Percentiles rank a stretch among this genome's conserved stretches.
Evolutionary conservation across 805 yeast genomes (phyloP).

Genomic region (Myxozyma sirexii): DNA sequence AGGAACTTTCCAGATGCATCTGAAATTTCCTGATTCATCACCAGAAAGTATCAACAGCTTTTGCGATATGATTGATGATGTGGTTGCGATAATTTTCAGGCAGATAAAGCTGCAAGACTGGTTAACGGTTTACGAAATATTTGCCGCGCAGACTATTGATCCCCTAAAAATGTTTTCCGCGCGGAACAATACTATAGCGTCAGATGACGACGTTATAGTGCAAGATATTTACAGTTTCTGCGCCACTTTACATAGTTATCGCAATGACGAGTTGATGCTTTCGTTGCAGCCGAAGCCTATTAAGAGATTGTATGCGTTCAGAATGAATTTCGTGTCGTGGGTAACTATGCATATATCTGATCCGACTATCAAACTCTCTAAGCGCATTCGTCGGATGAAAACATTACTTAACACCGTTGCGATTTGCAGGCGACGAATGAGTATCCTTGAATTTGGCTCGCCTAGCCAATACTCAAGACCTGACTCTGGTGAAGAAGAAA

Average conservation of each 20-base stretch:
- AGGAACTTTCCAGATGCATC: background rate
- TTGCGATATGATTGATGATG: slow-evolving; percentile 62
- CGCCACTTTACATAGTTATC: slow-evolving; percentile 54
- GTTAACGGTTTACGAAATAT: slow-evolving; percentile 70
- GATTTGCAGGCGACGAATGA: slow-evolving; percentile 69
- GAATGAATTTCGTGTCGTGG: slow-evolving; percentile 65
- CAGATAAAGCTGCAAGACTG: slow-evolving; percentile 71
- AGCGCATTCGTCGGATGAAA: slow-evolving; percentile 69
- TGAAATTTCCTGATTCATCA: slow-evolving; percentile 18
- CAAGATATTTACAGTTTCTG: slow-evolving; percentile 74
- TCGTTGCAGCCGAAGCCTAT: slow-evolving; percentile 69
- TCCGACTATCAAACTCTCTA: slow-evolving; percentile 55
- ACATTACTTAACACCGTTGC: slow-evolving; percentile 67
- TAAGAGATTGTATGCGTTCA: slow-evolving; percentile 64
- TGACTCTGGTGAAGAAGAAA: slow-evolving; percentile 15
- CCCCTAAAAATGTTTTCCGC: slow-evolving; percentile 62
- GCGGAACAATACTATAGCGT: slow-evolving; percentile 46
- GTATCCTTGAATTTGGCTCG: slow-evolving; percentile 44
- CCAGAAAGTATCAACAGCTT: slow-evolving; percentile 54
- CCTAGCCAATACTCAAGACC: background rate
- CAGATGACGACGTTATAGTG: slow-evolving; percentile 60
- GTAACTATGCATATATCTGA: slow-evolving; percentile 68
- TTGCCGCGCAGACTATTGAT: slow-evolving; percentile 69
- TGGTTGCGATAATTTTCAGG: slow-evolving; percentile 59
- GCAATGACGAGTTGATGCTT: slow-evolving; percentile 48